A percentile compares a stretch with the other conserved stretches of the same genome.
phyloP scores from a whole-genome alignment of 345 rosid genomes.

The Microcos paniculata region DNA sequence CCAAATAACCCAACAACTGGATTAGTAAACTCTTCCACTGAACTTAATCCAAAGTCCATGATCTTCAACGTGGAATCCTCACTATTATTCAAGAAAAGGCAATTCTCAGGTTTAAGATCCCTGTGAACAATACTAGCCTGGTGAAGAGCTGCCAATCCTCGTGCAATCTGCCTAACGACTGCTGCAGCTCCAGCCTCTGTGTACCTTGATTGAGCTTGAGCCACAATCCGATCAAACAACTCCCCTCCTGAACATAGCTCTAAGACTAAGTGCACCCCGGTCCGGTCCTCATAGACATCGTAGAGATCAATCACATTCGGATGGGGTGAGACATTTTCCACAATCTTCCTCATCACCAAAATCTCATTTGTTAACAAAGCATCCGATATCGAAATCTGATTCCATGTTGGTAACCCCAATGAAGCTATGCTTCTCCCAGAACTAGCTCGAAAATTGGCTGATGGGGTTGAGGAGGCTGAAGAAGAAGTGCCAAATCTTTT shows the following conservation, averaged over 20 bases:
- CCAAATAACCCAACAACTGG: constrained; percentile 71
- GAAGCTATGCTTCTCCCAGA: constrained; percentile 24
- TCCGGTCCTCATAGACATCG: constrained; percentile 62
- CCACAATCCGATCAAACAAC: constrained; percentile 58
- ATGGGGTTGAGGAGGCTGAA: constrained; percentile 12
- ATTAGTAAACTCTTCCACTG: constrained; percentile 62
- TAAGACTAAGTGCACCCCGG: constrained; percentile 57
- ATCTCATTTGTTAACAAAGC: constrained; percentile 62
- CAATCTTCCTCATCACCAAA: constrained; percentile 59
- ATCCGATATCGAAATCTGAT: constrained; percentile 52
- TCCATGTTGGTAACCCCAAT: constrained; percentile 36
- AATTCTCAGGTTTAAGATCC: constrained; percentile 71
- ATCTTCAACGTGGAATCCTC: constrained; percentile 65
- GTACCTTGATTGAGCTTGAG: constrained; percentile 38
- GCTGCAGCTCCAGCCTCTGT: constrained; percentile 47
- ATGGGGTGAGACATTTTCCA: constrained; percentile 63
- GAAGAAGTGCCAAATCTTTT: constrained; percentile 36
- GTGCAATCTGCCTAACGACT: constrained; percentile 53
- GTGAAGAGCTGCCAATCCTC: constrained; percentile 52
- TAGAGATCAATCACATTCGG: constrained; percentile 59
- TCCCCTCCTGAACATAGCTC: constrained; percentile 69
- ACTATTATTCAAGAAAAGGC: constrained; percentile 44
- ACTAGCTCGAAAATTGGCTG: constrained; percentile 4
- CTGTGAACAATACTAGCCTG: constrained; percentile 54
- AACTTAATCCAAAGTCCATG: constrained; percentile 72